Conservation (phyloP, 257 asterid species). For the Solanum tacnaense region DNA sequence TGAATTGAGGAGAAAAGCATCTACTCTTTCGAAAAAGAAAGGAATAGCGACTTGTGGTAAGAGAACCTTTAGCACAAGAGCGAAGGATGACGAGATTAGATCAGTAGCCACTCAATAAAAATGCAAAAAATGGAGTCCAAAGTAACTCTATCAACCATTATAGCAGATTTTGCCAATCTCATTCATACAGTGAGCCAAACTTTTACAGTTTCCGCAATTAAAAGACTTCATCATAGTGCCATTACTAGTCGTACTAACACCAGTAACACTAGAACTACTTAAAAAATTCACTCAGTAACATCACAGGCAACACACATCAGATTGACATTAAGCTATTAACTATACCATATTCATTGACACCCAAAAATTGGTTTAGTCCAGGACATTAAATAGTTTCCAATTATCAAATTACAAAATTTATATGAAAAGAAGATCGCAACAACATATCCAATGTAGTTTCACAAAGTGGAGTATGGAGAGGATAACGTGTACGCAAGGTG, state of each 20-base stretch:
- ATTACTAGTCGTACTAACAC: neutral
- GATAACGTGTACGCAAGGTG: neutral
- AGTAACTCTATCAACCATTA: neutral
- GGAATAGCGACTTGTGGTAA: neutral
- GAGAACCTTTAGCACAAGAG: neutral
- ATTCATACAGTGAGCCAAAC: neutral
- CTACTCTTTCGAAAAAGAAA: no score
- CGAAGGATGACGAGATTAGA: neutral
- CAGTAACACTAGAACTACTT: neutral
- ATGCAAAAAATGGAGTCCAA: neutral
- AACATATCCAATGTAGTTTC: neutral
- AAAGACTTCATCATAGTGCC: neutral
- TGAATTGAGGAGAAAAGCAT: no score
- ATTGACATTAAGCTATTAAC: neutral
- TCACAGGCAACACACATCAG: neutral
- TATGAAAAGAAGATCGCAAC: neutral
- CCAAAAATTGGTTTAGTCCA: neutral
- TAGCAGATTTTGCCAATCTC: neutral
- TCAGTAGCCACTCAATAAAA: neutral
- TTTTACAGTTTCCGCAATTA: neutral
- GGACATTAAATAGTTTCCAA: neutral
- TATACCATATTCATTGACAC: neutral
- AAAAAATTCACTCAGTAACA: neutral
- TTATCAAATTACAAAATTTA: neutral
- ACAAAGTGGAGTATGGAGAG: neutral